Base-by-base conservation (phyloP, 148 eudicot species). In the Rhododendron ferrugineum region DNA sequence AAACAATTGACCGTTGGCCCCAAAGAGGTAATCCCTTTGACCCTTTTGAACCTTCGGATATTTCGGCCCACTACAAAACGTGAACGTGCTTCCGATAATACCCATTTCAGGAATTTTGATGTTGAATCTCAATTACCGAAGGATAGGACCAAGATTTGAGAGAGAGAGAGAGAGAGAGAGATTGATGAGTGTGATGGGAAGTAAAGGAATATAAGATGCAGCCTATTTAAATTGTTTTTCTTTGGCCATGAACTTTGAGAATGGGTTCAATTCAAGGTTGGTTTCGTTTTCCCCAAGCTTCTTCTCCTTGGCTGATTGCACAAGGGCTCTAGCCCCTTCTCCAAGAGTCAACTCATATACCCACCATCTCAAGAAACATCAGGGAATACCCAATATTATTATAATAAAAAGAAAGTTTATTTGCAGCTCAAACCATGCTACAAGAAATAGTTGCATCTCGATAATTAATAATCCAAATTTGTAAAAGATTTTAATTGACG, bases 201-300 rank as follows among this genome's bases (percentile, higher is more conserved):
- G 23, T 11, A 2, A 36, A 0, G 13, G 10, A 10, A 6, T 4
- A 3, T 1, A 2, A 7, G 50, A 40, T 42, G 30, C 18, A 30
- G 32, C 2, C 32, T 14, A 56, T 16, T 5, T 42, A n/a, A 4
- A 16, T 50, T 56, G 62, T 56, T 56, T 15, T 56, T 20, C 11
- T 5, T 8, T 11, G 34, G 36, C 40, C 32, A 74, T 36, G 20
- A 37, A 74, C 37, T 16, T 74, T 34, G 84, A 22, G 0, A 49
- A 16, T 22, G 6, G 6, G 40, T 7, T 28, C 4, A 37, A 6
- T 1, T 36, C 3, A 4, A 60, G 50, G 32, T 58, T 22, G 72
- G 73, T 81, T 37, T 62, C 84, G n/a, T 62, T 23, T 42, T 26
- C 26, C 18, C 76, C 76, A 82, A 82, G 84, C 75, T 46, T 13